These are phyloP conservation scores for Trypanosomatidae sp. DNA, from an alignment of 208 protist genomes.

Conservation along the genomic window DNA sequence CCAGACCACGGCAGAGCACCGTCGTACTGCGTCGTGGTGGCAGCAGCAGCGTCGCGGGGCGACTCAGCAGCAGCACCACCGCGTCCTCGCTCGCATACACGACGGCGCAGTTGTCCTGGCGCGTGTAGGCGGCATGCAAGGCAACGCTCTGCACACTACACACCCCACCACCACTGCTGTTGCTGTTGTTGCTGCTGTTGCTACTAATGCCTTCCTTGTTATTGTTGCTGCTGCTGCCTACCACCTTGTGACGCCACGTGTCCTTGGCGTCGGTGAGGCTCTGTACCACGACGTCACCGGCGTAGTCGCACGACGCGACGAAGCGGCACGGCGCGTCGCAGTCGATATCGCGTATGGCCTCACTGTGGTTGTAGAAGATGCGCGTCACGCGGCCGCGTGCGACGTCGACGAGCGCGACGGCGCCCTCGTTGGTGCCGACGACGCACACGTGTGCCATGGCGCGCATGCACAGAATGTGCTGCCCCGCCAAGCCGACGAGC, in stretches of 20 bases:
- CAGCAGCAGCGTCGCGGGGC: conserved; percentile 18
- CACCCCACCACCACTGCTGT: too few species aligned
- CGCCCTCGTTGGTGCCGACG: conserved; percentile 63
- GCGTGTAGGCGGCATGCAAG: conserved; percentile 36
- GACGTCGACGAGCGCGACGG: conserved; percentile 24
- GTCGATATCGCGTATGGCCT: conserved; percentile 56
- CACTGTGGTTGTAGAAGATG: conserved; percentile 12
- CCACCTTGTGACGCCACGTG: conserved; percentile 10
- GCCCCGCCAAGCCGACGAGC: conserved; percentile 13
- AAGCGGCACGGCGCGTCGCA: conserved; percentile 22
- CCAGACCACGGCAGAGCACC: conserved; percentile 22
- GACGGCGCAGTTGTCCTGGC: conserved; percentile 26
- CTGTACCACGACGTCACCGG: conserved; percentile 29
- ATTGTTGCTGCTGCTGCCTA: conserved; percentile 24
- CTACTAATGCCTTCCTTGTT: conserved; percentile 1
- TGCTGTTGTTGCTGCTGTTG: conserved; percentile 21
- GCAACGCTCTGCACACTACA: conserved; percentile 17
- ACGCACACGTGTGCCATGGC: conserved; percentile 24
- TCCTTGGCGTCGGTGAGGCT: too few species aligned
- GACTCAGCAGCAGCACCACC: conserved; percentile 31
- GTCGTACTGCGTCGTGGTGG: conserved; percentile 23
- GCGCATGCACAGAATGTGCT: conserved; percentile 39
- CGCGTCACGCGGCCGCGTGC: conserved; percentile 7
- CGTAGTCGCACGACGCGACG: conserved; percentile 37
- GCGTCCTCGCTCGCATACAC: conserved; percentile 16